Evolutionary conservation across 371 early-diverging fungal genomes (phyloP), one percentile per base, ranked within the genome.

Genomic region (Mortierella sp.): DNA sequence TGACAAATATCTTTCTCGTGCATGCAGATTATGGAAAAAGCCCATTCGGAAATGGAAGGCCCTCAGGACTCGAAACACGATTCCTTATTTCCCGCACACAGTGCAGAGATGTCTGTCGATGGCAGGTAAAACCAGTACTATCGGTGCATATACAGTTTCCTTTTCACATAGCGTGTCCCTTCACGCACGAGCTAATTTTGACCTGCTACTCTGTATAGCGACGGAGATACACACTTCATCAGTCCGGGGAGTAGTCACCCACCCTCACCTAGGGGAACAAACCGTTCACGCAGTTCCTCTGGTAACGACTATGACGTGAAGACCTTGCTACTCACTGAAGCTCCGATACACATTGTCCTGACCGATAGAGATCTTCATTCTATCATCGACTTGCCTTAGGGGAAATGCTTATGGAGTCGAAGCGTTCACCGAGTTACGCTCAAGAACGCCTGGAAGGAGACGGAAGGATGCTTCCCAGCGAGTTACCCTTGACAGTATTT

Each of bases 81-180:
- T 34, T 51, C 51, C 21, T 5, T n/a, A 19, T 6, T 30, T 32
- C 34, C 14, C 21, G n/a, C 6, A 11, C 11, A 32, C 34, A n/a
- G 34, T n/a, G 51, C 51, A 7, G 21, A 51, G 51, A 51, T 51
- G 51, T 51, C 34, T 30, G 34, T 32, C 32, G 32, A 32, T 32
- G 34, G 14, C 12, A 32, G 32, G 51, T 51, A 51, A 34, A 34
- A 32, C 28, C 19, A 24, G 48, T 47, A 28, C 34, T 32, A 4
- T 17, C n/a, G 34, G 21, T 30, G 51, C 50, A 14, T 28, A n/a
- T 19, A 32, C 31, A 32, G 19, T 14, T 19, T 31, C 51, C 31
- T 51, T 34, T 19, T 17, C 19, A 51, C 51, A 32, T 19, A 51
- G 21, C 31, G 19, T 50, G 28, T 27, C 50, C 30, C 28, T n/a